Conservation (phyloP, 495 filamentous ascomycete genomes). For the Aspergillus mulundensis region DNA sequence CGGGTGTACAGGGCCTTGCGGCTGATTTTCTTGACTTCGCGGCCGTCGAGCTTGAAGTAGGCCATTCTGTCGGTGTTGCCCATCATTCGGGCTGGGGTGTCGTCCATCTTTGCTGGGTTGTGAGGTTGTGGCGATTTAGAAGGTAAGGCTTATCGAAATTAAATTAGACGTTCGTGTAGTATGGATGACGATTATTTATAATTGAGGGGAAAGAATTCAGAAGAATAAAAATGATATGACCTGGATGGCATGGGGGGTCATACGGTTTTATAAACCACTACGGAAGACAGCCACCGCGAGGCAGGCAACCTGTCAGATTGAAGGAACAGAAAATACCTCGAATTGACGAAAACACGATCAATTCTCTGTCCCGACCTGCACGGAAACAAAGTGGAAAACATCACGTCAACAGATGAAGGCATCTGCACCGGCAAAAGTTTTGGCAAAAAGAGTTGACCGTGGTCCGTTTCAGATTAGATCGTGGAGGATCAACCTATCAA, state of each 20-base stretch:
- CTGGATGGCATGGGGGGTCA: slow-evolving; percentile 9
- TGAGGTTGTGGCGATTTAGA: neutral
- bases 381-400: neutral
- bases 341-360: neutral
- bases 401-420: neutral
- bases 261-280: slow-evolving; percentile 19
- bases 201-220: neutral
- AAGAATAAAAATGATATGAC: slow-evolving; percentile 6
- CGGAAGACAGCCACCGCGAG: neutral
- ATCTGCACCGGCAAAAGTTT: neutral
- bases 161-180: neutral
- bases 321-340: neutral
- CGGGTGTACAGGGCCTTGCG: slow-evolving; percentile 65
- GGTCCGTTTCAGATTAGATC: neutral
- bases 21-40: slow-evolving; percentile 54
- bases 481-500: neutral
- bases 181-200: neutral
- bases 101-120: neutral
- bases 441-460: neutral
- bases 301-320: neutral
- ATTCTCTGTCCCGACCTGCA: neutral
- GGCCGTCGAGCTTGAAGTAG: slow-evolving; percentile 21
- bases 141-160: neutral
- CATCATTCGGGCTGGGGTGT: neutral
- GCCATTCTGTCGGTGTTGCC: slow-evolving; percentile 8